Evolutionary conservation across 2,329 filamentous ascomycete species (phyloP).

Genomic region (Laburnicola sp.): DNA sequence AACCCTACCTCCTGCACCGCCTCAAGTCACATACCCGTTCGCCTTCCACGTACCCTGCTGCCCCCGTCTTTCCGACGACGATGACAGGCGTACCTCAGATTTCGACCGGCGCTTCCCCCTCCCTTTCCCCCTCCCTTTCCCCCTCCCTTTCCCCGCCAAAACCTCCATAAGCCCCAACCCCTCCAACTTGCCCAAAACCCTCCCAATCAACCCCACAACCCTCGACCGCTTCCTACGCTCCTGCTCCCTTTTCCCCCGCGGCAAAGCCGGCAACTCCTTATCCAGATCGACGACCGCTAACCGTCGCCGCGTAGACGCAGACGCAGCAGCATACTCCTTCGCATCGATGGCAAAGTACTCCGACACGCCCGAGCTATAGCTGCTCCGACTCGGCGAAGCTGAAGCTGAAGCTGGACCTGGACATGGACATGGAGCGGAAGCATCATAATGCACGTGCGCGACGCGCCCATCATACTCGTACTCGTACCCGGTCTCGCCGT

Average conservation of each 20-base stretch:
- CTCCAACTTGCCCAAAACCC: conserved; percentile 16
- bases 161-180: conserved; percentile 12
- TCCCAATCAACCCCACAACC: conserved; percentile 14
- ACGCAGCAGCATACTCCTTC: background rate
- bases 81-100: no score
- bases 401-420: background rate
- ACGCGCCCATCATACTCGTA: conserved; percentile 25
- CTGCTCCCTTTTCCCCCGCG: background rate
- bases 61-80: no score
- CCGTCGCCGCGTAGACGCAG: no score
- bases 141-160: background rate
- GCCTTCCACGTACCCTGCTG: no score
- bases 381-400: background rate
- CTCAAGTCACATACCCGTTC: no score
- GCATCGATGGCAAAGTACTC: conserved; percentile 19
- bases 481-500: conserved; percentile 9
- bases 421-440: no score
- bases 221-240: conserved; percentile 4
- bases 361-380: background rate
- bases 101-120: no score
- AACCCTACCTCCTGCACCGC: no score
- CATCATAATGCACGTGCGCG: conserved; percentile 17
- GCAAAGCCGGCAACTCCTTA: background rate
- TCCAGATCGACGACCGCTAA: background rate
- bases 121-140: no score